Evolutionary conservation across 345 rosid species (phyloP).

Genomic region (Trapa incisa): DNA sequence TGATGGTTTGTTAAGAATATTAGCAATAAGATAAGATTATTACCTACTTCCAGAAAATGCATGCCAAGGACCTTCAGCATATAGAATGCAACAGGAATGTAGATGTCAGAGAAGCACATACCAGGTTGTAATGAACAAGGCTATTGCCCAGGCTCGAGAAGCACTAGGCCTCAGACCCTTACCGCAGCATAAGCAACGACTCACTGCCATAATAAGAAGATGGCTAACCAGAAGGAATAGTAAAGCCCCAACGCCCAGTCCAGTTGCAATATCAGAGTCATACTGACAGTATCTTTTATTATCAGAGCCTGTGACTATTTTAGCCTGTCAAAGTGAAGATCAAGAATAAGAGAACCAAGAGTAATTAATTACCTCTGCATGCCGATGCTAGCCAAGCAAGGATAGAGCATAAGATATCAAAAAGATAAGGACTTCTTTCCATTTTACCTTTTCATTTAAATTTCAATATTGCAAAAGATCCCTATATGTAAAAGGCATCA

Average conservation of each 20-base stretch:
- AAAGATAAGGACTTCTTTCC: not conserved
- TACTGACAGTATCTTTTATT: conserved; percentile 49
- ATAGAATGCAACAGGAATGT: not conserved
- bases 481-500: too few species aligned
- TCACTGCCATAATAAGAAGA: conserved; percentile 62
- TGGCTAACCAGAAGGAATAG: conserved; percentile 64
- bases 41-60: too few species aligned
- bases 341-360: not conserved
- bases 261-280: conserved; percentile 77
- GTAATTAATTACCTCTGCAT: not conserved
- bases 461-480: too few species aligned
- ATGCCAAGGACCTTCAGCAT: not conserved
- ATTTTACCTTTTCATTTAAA: not conserved
- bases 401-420: not conserved
- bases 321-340: conserved; percentile 40
- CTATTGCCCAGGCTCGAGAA: conserved; percentile 70
- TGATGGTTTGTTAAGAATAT: too few species aligned
- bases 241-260: conserved; percentile 75
- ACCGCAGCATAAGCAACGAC: conserved; percentile 91
- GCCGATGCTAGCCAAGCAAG: not conserved
- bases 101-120: conserved; percentile 11
- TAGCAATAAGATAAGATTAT: too few species aligned
- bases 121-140: conserved; percentile 83
- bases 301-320: conserved; percentile 28
- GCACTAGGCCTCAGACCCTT: conserved; percentile 67